Percentiles rank a stretch among this genome's conserved stretches.
Evolutionary conservation across 306 rosid species (phyloP).

Genomic region (Vigna reflexopilosa): DNA sequence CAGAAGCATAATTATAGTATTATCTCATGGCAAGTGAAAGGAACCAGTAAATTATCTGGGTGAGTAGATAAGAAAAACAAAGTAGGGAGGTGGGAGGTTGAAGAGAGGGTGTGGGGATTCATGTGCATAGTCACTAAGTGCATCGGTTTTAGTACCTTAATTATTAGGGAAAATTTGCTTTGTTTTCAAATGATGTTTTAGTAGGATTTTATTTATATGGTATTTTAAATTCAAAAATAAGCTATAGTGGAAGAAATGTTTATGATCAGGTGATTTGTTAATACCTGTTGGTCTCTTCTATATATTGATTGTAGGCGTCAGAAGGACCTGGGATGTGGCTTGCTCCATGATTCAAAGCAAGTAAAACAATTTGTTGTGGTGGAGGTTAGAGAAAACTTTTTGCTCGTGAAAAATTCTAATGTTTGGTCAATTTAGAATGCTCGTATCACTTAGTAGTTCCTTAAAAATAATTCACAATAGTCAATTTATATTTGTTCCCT

Average conservation of each 20-base stretch:
- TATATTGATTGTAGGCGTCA: constrained; percentile 13
- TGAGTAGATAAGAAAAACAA: background rate
- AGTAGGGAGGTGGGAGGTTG: background rate
- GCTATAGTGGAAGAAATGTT: background rate
- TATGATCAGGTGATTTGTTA: constrained; percentile 5
- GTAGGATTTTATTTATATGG: background rate
- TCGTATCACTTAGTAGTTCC: background rate
- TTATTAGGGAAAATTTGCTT: background rate
- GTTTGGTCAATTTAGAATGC: constrained; percentile 3
- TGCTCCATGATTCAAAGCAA: background rate
- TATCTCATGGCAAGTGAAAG: background rate
- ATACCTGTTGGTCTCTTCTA: background rate
- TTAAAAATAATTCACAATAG: background rate
- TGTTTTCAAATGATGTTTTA: background rate
- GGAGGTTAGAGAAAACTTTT: constrained; percentile 22
- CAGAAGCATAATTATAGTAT: background rate
- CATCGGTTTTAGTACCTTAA: background rate
- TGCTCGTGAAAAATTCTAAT: background rate
- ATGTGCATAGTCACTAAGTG: background rate
- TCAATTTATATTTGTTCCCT: background rate
- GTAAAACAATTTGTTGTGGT: background rate
- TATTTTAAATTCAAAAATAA: background rate
- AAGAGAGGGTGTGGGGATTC: background rate
- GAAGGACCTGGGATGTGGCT: background rate
- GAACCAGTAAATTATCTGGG: background rate